phyloP scores from a whole-genome alignment of 345 rosid genomes.

The Eutrema japonicum region DNA sequence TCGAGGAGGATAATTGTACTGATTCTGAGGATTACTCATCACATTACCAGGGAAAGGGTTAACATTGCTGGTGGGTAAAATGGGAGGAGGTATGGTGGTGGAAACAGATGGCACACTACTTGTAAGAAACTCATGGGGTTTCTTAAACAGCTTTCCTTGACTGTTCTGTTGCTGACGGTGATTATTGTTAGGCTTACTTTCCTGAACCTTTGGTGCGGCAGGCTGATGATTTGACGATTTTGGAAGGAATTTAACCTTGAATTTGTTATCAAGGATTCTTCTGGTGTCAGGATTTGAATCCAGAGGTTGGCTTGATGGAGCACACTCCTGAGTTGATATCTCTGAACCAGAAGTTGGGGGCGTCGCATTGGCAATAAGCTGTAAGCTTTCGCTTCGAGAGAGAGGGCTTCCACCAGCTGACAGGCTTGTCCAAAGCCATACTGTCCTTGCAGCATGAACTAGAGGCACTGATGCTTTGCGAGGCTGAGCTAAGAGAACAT shows the following conservation, averaged over 20 bases:
- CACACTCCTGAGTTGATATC: slow-evolving; percentile 39
- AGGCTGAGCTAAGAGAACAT: slow-evolving; percentile 89
- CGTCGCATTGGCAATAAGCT: slow-evolving; percentile 44
- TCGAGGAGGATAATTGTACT: slow-evolving; percentile 45
- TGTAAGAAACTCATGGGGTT: slow-evolving; percentile 75
- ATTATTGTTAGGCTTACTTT: slow-evolving; percentile 43
- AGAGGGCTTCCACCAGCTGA: slow-evolving; percentile 74
- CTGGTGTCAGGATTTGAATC: slow-evolving; percentile 43
- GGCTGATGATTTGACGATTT: slow-evolving; percentile 52
- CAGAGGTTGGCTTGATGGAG: slow-evolving; percentile 46
- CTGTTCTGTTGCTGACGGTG: slow-evolving; percentile 45
- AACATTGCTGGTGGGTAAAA: slow-evolving; percentile 48
- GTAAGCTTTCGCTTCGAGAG: slow-evolving; percentile 49
- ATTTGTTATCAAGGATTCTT: slow-evolving; percentile 48
- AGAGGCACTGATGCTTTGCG: slow-evolving; percentile 71
- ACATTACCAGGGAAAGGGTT: slow-evolving; percentile 45
- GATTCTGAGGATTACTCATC: slow-evolving; percentile 47
- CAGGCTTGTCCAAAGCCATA: slow-evolving; percentile 89
- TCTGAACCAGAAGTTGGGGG: slow-evolving; percentile 3
- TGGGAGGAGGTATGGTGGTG: slow-evolving; percentile 37
- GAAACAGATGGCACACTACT: slow-evolving; percentile 44
- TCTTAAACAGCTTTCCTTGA: slow-evolving; percentile 64
- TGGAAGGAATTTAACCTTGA: slow-evolving; percentile 46
- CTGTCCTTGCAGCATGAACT: slow-evolving; percentile 77
- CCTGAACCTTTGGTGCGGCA: slow-evolving; percentile 52